Evolutionary conservation across 139 green algal genomes (phyloP).

Genomic region (Medakamo hakoo): DNA sequence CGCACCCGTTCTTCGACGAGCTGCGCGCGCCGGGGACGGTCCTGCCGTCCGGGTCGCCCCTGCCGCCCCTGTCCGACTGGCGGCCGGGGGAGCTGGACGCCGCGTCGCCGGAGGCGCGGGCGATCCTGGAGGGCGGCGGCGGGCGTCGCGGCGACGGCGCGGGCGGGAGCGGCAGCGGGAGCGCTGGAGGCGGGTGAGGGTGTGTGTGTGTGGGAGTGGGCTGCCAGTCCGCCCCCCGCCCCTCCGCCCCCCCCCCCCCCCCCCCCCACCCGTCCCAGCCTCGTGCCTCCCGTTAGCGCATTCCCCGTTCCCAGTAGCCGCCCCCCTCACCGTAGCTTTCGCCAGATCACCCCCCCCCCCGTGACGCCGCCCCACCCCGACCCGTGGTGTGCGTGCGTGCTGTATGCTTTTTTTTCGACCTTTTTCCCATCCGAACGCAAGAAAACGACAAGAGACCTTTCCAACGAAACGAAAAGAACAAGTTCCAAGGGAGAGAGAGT

Average conservation of each 20-base stretch:
- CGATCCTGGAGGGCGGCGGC: conserved; percentile 4
- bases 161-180: not conserved
- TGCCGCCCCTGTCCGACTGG: conserved; percentile 90
- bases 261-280: not conserved
- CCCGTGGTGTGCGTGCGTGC: too few species aligned
- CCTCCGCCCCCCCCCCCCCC: not conserved
- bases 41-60: conserved; percentile 61
- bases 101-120: conserved; percentile 23
- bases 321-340: too few species aligned
- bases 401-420: too few species aligned
- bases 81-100: conserved; percentile 58
- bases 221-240: too few species aligned
- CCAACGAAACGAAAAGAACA: too few species aligned
- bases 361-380: too few species aligned
- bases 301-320: too few species aligned
- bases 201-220: not conserved
- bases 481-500: too few species aligned
- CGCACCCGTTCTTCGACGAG: conserved; percentile 95
- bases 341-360: too few species aligned
- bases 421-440: too few species aligned
- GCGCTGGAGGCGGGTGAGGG: not conserved
- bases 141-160: not conserved
- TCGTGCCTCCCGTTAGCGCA: too few species aligned
- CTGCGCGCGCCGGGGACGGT: conserved; percentile 58
- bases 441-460: too few species aligned